phyloP scores from a whole-genome alignment of 331 rosid species.

The Acacia concinna region DNA sequence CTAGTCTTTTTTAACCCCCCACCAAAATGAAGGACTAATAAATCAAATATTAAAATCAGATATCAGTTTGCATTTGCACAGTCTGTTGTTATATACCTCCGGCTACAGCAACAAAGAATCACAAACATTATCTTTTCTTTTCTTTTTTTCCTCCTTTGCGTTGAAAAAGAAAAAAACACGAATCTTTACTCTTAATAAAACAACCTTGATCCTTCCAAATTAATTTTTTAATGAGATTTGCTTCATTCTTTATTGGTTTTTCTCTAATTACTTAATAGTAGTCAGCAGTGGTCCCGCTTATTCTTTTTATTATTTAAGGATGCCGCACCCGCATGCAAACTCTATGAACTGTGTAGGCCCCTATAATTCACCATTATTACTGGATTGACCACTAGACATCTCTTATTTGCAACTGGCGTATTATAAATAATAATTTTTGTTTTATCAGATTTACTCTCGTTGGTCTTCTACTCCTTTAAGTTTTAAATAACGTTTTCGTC shows the following conservation, averaged over 20 bases:
- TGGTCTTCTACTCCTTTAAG: too few relatives aligned
- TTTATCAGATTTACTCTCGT: too few relatives aligned
- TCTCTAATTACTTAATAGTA: constrained; percentile 14
- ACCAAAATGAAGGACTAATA: background rate
- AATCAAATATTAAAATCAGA: constrained; percentile 13
- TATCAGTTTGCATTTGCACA: background rate
- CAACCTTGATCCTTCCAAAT: constrained; percentile 40
- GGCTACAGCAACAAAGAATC: constrained; percentile 28
- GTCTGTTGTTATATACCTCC: background rate
- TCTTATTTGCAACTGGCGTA: background rate
- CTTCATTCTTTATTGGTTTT: constrained; percentile 7
- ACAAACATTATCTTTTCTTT: constrained; percentile 7
- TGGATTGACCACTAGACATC: background rate
- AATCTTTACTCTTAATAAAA: constrained; percentile 2
- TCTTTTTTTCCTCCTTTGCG: background rate
- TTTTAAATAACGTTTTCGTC: too few relatives aligned
- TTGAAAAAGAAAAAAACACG: background rate
- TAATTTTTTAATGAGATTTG: constrained; percentile 18
- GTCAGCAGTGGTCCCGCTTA: constrained; percentile 37
- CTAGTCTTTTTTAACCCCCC: too few relatives aligned
- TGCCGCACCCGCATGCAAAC: constrained; percentile 35
- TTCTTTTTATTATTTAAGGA: background rate
- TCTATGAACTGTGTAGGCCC: constrained; percentile 25
- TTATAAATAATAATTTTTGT: too few relatives aligned
- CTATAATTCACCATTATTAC: constrained; percentile 15